Evolutionary conservation across 257 asterid genomes (phyloP).

Genomic region (Fraxinus cuspidata): DNA sequence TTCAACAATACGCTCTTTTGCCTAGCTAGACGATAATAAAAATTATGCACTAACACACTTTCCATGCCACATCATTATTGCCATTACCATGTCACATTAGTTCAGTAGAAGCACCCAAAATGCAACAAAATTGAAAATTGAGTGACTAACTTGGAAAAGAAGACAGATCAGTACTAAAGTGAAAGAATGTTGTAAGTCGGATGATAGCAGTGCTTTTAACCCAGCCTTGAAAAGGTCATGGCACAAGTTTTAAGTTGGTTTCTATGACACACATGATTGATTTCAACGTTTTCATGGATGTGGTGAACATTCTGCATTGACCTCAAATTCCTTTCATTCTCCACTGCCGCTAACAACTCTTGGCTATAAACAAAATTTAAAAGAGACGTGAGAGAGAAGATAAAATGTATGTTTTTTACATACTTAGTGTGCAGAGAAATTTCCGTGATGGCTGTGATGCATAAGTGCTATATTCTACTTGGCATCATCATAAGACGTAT

Average conservation of each 20-base stretch:
- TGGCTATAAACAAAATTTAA: conserved; percentile 44
- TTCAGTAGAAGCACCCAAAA: neutral
- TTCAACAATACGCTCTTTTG: neutral
- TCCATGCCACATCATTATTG: neutral
- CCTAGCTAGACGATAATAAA: neutral
- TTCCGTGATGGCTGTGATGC: neutral
- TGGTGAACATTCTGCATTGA: conserved; percentile 24
- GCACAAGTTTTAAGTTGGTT: conserved; percentile 2
- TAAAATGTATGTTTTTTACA: neutral
- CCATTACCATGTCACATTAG: neutral
- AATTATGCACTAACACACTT: neutral
- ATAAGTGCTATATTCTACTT: neutral
- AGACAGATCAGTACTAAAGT: neutral
- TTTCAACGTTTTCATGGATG: conserved; percentile 34
- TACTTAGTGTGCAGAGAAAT: neutral
- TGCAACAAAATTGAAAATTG: neutral
- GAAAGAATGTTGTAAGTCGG: neutral
- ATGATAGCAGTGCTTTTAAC: neutral
- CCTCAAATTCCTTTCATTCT: conserved; percentile 44
- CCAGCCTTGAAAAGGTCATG: neutral
- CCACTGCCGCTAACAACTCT: conserved; percentile 56
- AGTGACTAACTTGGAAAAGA: neutral
- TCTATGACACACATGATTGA: conserved; percentile 31
- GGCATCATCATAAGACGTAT: neutral
- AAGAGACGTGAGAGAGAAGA: conserved; percentile 1